A percentile compares a stretch with the other conserved stretches of the same genome.
These are phyloP conservation scores for Aspergillus ruber DNA, from an alignment of 2,329 filamentous ascomycete genomes.

Conservation along the genomic window DNA sequence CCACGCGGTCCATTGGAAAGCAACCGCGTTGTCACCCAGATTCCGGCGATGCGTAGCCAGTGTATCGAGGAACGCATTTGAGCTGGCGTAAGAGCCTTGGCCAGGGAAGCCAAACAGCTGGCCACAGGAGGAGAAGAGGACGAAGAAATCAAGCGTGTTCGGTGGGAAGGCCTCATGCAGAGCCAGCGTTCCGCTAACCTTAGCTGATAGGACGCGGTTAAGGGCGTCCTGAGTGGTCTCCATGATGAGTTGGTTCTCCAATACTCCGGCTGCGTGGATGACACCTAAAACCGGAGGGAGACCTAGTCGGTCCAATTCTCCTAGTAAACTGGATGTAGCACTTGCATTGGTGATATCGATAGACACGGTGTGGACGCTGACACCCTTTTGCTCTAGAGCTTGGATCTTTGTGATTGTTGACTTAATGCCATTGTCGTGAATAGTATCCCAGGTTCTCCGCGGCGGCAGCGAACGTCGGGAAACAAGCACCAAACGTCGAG, in stretches of 20 bases:
- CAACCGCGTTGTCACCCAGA: constrained; percentile 36
- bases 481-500: constrained; percentile 35
- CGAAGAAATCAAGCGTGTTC: constrained; percentile 23
- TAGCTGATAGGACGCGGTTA: constrained; percentile 27
- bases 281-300: constrained; percentile 38
- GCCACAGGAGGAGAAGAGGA: constrained; percentile 26
- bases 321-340: constrained; percentile 14
- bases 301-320: constrained; percentile 23
- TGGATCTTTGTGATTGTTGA: constrained; percentile 19
- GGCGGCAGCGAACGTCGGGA: constrained; percentile 34
- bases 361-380: constrained; percentile 25
- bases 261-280: constrained; percentile 36
- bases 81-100: constrained; percentile 23
- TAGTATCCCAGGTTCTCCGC: constrained; percentile 23
- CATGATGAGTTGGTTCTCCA: constrained; percentile 32
- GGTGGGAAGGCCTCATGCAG: constrained; percentile 25
- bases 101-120: constrained; percentile 26
- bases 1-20: constrained; percentile 42
- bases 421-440: not conserved
- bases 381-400: constrained; percentile 26
- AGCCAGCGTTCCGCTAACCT: constrained; percentile 29
- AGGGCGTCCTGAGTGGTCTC: constrained; percentile 18
- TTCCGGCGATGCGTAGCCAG: constrained; percentile 22
- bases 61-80: constrained; percentile 29
- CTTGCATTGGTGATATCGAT: constrained; percentile 28